A percentile compares a stretch with the other conserved stretches of the same genome.
Conservation (phyloP, 2,329 filamentous ascomycete genomes). For the Metarhizium sp. region DNA sequence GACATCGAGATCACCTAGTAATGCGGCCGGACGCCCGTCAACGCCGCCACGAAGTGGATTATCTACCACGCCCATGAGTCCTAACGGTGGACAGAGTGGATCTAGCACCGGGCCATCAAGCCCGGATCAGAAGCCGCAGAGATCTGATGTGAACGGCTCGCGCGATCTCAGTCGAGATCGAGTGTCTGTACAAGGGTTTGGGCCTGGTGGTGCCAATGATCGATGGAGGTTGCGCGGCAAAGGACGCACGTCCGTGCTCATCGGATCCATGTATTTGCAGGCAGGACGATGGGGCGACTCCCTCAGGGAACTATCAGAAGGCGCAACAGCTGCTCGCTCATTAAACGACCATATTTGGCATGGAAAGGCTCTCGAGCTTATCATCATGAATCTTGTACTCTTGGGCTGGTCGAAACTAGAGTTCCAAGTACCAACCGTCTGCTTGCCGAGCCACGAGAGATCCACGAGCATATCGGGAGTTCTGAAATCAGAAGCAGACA, state of each 20-base stretch:
- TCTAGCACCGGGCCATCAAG: slow-evolving; percentile 26
- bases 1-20: slow-evolving; percentile 31
- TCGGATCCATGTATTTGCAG: slow-evolving; percentile 80
- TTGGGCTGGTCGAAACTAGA: slow-evolving; percentile 77
- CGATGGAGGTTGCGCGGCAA: slow-evolving; percentile 72
- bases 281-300: slow-evolving; percentile 87
- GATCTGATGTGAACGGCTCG: slow-evolving; percentile 31
- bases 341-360: slow-evolving; percentile 95
- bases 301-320: slow-evolving; percentile 72
- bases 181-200: slow-evolving; percentile 63
- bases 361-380: slow-evolving; percentile 85
- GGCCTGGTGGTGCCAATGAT: slow-evolving; percentile 61
- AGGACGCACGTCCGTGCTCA: slow-evolving; percentile 66
- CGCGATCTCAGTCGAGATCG: slow-evolving; percentile 44
- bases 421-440: slow-evolving; percentile 62
- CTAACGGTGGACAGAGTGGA: slow-evolving; percentile 35
- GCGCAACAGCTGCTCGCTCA: slow-evolving; percentile 64
- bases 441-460: slow-evolving; percentile 40
- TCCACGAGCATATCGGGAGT: slow-evolving; percentile 23
- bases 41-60: slow-evolving; percentile 40
- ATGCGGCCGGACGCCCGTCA: slow-evolving; percentile 38
- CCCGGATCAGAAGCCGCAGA: slow-evolving; percentile 29
- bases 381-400: slow-evolving; percentile 72
- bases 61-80: slow-evolving; percentile 38
- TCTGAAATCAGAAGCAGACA: slow-evolving; percentile 18